Evolutionary conservation across 2,329 filamentous ascomycete species (phyloP).

Genomic region (Microcera coccophila): DNA sequence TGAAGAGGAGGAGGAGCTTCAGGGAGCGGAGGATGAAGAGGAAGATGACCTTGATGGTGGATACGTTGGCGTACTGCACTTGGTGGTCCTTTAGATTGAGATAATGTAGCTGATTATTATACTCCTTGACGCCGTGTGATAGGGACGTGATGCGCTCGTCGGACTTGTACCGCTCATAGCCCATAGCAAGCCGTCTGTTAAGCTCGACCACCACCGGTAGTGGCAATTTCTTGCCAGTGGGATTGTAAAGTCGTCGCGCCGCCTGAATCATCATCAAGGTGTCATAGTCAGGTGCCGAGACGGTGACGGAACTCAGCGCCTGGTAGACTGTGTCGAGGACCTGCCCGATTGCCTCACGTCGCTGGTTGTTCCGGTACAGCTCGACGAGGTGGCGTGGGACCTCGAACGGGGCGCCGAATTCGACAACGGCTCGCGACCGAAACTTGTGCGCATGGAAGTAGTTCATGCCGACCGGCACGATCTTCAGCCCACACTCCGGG

Average conservation of each 20-base stretch:
- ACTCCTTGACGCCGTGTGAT: constrained; percentile 71
- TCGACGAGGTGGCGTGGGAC: constrained; percentile 78
- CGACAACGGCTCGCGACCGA: constrained; percentile 88
- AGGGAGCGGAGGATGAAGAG: constrained; percentile 74
- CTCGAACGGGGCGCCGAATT: constrained; percentile 88
- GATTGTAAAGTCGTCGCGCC: constrained; percentile 87
- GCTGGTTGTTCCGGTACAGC: constrained; percentile 77
- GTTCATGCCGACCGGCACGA: constrained; percentile 97
- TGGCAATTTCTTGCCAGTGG: constrained; percentile 88
- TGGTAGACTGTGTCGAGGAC: constrained; percentile 85
- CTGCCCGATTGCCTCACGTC: constrained; percentile 80
- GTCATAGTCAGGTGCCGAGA: constrained; percentile 90
- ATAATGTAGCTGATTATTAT: constrained; percentile 82
- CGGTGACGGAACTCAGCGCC: constrained; percentile 80
- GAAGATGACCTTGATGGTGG: constrained; percentile 68
- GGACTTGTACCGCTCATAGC: constrained; percentile 89
- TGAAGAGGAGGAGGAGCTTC: constrained; percentile 72
- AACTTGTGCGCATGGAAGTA: constrained; percentile 99
- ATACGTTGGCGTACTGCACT: constrained; percentile 85
- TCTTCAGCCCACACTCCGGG: constrained; percentile 84
- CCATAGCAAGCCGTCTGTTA: constrained; percentile 84
- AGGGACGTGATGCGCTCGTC: constrained; percentile 77
- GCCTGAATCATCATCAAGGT: constrained; percentile 97
- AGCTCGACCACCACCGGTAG: constrained; percentile 90
- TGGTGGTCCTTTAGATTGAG: constrained; percentile 91